phyloP scores from a whole-genome alignment of 345 rosid species.

The Sisymbrium altissimum region DNA sequence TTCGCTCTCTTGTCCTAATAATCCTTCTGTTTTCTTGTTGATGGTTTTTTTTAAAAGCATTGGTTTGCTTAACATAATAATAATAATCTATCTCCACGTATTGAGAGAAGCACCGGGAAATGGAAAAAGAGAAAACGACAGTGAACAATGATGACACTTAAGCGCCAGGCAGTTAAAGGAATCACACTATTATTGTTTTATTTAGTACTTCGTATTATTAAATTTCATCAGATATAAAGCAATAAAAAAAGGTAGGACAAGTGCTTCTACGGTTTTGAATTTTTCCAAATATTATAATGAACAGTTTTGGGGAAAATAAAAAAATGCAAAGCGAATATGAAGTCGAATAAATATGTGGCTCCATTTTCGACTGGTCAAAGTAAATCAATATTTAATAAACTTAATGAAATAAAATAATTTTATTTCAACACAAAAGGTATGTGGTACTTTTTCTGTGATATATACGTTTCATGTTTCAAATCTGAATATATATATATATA shows the following conservation, averaged over 20 bases:
- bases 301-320: background rate
- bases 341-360: background rate
- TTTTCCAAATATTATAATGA: background rate
- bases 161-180: background rate
- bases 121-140: background rate
- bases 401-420: no score
- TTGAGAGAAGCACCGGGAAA: constrained; percentile 2
- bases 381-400: no score
- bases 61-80: background rate
- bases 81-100: background rate
- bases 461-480: background rate
- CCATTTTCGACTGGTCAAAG: no score
- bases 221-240: background rate
- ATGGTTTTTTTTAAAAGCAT: background rate
- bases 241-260: background rate
- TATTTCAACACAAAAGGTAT: background rate
- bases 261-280: background rate
- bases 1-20: background rate
- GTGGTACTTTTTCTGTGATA: background rate
- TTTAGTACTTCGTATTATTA: background rate
- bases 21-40: background rate
- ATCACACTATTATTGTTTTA: background rate
- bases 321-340: background rate
- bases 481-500: background rate
- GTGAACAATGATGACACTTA: constrained; percentile 6